Evolutionary conservation across 352 stramenopile species (phyloP).

Genomic region (Pythium inflatum): DNA sequence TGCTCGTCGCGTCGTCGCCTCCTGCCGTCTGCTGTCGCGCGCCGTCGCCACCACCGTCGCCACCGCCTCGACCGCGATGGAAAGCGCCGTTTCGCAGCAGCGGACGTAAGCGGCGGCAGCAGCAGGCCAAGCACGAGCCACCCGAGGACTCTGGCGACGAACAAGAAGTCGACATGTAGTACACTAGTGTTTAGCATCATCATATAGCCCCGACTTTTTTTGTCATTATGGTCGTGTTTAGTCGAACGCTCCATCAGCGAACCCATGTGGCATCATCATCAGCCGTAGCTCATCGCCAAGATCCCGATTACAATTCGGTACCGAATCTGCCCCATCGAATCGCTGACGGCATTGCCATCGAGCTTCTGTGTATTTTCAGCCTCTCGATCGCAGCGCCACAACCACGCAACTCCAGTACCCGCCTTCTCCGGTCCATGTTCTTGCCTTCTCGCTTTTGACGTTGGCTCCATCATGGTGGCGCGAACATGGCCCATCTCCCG

Average conservation of each 20-base stretch:
- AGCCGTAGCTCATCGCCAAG: not conserved
- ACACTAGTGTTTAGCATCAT: too few relatives aligned
- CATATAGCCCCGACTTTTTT: not conserved
- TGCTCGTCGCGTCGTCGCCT: slow-evolving; percentile 27
- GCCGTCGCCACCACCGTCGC: slow-evolving; percentile 4
- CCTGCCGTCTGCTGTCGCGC: slow-evolving; percentile 5
- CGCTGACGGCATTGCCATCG: too few relatives aligned
- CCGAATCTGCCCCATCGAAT: not conserved
- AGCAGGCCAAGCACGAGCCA: slow-evolving; percentile 7
- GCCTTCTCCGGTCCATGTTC: not conserved
- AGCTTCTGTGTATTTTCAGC: too few relatives aligned
- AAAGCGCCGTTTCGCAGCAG: slow-evolving; percentile 14
- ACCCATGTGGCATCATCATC: not conserved
- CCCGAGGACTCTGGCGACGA: slow-evolving; percentile 42
- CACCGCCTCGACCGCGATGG: slow-evolving; percentile 11
- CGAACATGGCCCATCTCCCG: not conserved
- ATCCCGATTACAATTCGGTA: not conserved
- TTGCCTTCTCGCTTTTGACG: not conserved
- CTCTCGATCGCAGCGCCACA: too few relatives aligned
- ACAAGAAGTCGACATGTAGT: slow-evolving; percentile 40
- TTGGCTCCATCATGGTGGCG: not conserved
- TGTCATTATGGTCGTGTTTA: not conserved
- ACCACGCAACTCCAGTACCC: not conserved
- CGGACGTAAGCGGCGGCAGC: slow-evolving; percentile 22
- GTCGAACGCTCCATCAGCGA: not conserved